These are phyloP conservation scores for Escovopsis weberi DNA, from an alignment of 2,329 filamentous ascomycete genomes.

Conservation along the genomic window DNA sequence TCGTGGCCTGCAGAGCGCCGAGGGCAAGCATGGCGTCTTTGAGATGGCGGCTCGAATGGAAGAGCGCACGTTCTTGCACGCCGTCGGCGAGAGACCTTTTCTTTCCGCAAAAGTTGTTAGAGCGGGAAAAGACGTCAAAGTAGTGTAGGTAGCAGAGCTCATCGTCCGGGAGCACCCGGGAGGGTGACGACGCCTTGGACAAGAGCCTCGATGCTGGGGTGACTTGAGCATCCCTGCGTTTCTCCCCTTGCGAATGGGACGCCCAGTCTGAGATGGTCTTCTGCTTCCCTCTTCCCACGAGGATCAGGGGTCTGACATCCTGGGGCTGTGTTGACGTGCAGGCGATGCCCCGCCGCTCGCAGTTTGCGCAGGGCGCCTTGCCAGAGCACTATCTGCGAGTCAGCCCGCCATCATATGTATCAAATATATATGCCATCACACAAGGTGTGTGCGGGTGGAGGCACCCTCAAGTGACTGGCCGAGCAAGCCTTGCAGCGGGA, in stretches of 20 bases:
- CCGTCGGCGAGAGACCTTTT: conserved; percentile 8
- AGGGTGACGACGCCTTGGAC: background rate
- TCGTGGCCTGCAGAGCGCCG: conserved; percentile 17
- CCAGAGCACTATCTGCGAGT: conserved; percentile 17
- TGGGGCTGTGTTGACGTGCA: conserved; percentile 11
- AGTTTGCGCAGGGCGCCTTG: conserved; percentile 15
- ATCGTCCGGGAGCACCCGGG: conserved; percentile 6
- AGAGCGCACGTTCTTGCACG: conserved; percentile 8
- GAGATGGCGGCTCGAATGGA: conserved; percentile 8
- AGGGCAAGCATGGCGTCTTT: conserved; percentile 16
- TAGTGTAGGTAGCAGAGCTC: conserved; percentile 12
- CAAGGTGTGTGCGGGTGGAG: background rate
- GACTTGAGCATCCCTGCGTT: background rate
- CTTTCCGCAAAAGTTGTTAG: conserved; percentile 14
- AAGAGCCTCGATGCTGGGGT: background rate
- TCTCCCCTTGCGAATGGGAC: background rate
- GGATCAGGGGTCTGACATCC: conserved; percentile 6
- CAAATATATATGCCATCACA: too few species aligned
- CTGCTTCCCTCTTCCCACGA: conserved; percentile 9
- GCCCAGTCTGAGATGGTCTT: conserved; percentile 1
- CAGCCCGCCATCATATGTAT: background rate
- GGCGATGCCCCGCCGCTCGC: conserved; percentile 10
- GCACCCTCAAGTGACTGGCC: conserved; percentile 20
- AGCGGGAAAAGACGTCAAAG: conserved; percentile 15
- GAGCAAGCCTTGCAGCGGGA: conserved; percentile 18